These are phyloP conservation scores for Xylaria sp. DNA, from an alignment of 2,329 filamentous ascomycete species.

Conservation along the genomic window DNA sequence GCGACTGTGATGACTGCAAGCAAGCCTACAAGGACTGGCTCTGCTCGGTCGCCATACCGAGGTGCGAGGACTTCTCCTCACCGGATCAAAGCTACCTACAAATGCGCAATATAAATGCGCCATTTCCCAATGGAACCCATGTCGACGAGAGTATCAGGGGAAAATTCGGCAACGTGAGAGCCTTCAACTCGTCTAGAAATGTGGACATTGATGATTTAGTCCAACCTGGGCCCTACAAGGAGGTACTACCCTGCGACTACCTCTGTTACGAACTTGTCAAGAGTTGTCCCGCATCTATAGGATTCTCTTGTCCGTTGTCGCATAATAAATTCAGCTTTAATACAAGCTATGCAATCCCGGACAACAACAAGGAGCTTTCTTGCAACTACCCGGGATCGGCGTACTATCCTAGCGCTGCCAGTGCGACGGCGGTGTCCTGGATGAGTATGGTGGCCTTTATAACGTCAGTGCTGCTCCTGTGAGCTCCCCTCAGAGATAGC, in stretches of 20 bases:
- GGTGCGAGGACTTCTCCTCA: slow-evolving; percentile 83
- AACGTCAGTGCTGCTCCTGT: slow-evolving; percentile 34
- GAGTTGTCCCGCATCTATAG: slow-evolving; percentile 80
- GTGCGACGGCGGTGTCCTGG: slow-evolving; percentile 41
- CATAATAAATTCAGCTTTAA: slow-evolving; percentile 53
- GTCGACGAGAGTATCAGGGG: slow-evolving; percentile 50
- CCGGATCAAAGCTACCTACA: slow-evolving; percentile 63
- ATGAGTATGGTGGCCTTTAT: slow-evolving; percentile 34
- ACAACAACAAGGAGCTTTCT: slow-evolving; percentile 47
- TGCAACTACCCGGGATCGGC: slow-evolving; percentile 72
- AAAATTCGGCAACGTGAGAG: slow-evolving; percentile 46
- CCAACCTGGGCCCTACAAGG: slow-evolving; percentile 89
- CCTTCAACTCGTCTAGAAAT: slow-evolving; percentile 72
- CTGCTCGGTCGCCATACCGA: slow-evolving; percentile 90
- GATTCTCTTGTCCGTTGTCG: slow-evolving; percentile 76
- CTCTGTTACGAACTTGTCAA: slow-evolving; percentile 87
- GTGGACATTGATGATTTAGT: slow-evolving; percentile 75
- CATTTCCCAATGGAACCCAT: slow-evolving; percentile 76
- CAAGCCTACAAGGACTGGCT: slow-evolving; percentile 92
- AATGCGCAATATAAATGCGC: slow-evolving; percentile 75
- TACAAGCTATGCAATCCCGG: slow-evolving; percentile 56
- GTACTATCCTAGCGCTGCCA: slow-evolving; percentile 58
- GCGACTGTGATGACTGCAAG: slow-evolving; percentile 79
- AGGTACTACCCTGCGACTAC: slow-evolving; percentile 87
- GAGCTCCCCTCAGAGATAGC: slow-evolving; percentile 7